phyloP scores from a whole-genome alignment of 495 filamentous ascomycete genomes.

The Xylaria flabelliformis region DNA sequence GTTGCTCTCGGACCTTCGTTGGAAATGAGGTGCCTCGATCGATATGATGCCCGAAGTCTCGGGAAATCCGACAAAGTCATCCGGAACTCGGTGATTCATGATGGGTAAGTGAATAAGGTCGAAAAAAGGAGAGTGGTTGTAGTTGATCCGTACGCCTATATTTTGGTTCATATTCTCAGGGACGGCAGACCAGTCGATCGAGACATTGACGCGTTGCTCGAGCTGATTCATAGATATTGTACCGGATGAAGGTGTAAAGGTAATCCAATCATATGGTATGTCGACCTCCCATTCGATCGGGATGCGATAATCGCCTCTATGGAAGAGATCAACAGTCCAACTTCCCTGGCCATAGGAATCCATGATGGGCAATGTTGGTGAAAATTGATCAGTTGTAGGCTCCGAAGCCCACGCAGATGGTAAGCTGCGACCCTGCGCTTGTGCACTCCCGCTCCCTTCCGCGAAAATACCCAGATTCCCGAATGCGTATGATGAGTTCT shows the following conservation, averaged over 20 bases:
- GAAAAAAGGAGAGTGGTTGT: slow-evolving; percentile 51
- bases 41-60: slow-evolving; percentile 60
- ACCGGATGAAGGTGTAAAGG: slow-evolving; percentile 53
- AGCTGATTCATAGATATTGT: slow-evolving; percentile 46
- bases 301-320: slow-evolving; percentile 54
- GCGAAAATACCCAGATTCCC: slow-evolving; percentile 66
- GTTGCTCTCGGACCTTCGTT: slow-evolving; percentile 33
- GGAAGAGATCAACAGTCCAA: slow-evolving; percentile 65
- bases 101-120: slow-evolving; percentile 57
- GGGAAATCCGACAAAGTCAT: slow-evolving; percentile 60
- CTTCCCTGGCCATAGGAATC: slow-evolving; percentile 58
- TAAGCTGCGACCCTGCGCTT: slow-evolving; percentile 61
- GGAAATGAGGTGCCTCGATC: slow-evolving; percentile 62
- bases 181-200: slow-evolving; percentile 60
- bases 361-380: slow-evolving; percentile 54
- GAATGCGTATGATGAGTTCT: slow-evolving; percentile 54
- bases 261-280: slow-evolving; percentile 54
- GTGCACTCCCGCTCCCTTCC: slow-evolving; percentile 58
- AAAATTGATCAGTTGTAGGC: slow-evolving; percentile 50
- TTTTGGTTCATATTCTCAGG: slow-evolving; percentile 48
- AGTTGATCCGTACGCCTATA: slow-evolving; percentile 52
- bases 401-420: slow-evolving; percentile 44
- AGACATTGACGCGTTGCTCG: slow-evolving; percentile 58
- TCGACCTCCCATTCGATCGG: slow-evolving; percentile 55
- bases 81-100: slow-evolving; percentile 52